Evolutionary conservation across 345 rosid genomes (phyloP), one percentile per base, ranked within the genome.

Genomic region (Eucalyptus decipiens): DNA sequence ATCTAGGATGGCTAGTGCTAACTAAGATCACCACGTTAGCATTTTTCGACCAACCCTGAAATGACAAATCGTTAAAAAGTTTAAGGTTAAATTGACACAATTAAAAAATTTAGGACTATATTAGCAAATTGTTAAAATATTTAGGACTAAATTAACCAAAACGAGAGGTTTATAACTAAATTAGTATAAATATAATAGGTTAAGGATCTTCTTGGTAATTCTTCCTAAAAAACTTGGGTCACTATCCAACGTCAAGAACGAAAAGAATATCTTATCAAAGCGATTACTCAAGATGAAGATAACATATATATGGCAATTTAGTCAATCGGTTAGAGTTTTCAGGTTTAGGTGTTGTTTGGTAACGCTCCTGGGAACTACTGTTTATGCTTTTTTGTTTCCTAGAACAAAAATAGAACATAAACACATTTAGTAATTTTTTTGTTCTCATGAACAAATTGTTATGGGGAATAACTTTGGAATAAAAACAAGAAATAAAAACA

Each of bases 351-450:
- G 18, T 0, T 15, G 1, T 49, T 49, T 49, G 51, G 1, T 49
- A 49, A 49, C 0, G 1, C 54, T 51, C 8, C 1, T 1, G 0
- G 0, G 2, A 51, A 51, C 1, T 17, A 51, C 2, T 50, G 3
- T 51, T 51, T 51, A 0, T 17, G 1, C 3, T 50, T 1, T 50
- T 50, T 50, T 50, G 54, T 50, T 50, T 50, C 1, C 8, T 1
- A 1, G 1, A 17, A 50, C 4, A 50, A 2, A 50, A 50, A 6
- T 50, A 17, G 21, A 51, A 51, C 0, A 17, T 0, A 51, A 1
- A 51, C 4, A 0, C 0, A 21, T 51, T 17, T 51, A 0, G 0
- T 51, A 51, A 51, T 51, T 51, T 51, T 2, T 51, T 51, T 51
- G 9, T 17, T 17, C 21, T 7, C 23, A 17, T 0, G 9, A 51